Evolutionary conservation across 768 basidiomycete genomes (phyloP).

Genomic region (Hygrocybe punicea): DNA sequence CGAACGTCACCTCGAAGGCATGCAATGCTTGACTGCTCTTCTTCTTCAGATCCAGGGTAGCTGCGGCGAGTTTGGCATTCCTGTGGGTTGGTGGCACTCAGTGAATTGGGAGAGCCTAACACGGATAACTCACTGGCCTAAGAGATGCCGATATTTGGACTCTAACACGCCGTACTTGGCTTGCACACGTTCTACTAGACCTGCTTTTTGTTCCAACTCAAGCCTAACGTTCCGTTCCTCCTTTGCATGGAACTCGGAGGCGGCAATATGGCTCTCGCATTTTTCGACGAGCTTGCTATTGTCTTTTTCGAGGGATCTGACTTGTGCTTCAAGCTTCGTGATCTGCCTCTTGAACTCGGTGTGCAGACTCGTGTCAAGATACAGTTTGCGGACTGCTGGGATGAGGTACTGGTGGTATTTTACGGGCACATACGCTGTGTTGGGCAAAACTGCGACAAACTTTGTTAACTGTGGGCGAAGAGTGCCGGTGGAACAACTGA

Average conservation of each 20-base stretch:
- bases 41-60: too few species aligned
- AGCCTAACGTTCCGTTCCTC: neutral
- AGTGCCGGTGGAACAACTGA: slow-evolving; percentile 18
- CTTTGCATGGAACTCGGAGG: neutral
- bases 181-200: too few species aligned
- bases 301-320: neutral
- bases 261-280: neutral
- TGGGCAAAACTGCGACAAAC: slow-evolving; percentile 39
- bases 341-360: neutral
- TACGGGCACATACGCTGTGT: slow-evolving; percentile 40
- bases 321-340: neutral
- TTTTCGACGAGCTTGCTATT: neutral
- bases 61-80: too few species aligned
- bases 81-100: too few species aligned
- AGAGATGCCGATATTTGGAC: too few species aligned
- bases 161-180: too few species aligned
- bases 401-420: slow-evolving; percentile 45
- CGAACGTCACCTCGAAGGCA: too few species aligned
- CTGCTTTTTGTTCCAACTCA: too few species aligned
- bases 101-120: too few species aligned
- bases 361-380: slow-evolving; percentile 7
- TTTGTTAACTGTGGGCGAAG: neutral
- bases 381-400: slow-evolving; percentile 36
- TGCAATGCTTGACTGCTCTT: too few species aligned
- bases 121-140: too few species aligned